Conservation (phyloP, 345 rosid species). For the Brassica juncea region DNA sequence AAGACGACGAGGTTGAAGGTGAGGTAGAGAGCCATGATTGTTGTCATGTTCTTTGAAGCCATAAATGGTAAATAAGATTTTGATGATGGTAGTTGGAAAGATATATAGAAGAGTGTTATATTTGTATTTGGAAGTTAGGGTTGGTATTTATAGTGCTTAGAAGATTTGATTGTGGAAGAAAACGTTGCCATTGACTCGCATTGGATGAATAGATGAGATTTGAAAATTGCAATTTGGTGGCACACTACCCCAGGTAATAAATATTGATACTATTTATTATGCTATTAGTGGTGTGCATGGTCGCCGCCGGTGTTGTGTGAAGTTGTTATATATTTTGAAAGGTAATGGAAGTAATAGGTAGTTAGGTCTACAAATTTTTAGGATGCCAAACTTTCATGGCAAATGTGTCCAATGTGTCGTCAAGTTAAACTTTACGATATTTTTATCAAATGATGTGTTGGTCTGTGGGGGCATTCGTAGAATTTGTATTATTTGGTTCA, state of each 20-base stretch:
- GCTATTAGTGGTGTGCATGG: no score
- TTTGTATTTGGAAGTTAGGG: no score
- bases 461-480: no score
- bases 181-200: not conserved
- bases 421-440: no score
- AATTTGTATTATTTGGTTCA: no score
- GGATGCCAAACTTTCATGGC: no score
- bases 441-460: no score
- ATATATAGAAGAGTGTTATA: not conserved
- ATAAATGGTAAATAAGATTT: not conserved
- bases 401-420: no score
- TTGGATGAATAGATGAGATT: not conserved
- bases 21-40: conserved; percentile 27
- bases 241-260: not conserved
- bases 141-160: not conserved
- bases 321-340: no score
- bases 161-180: not conserved
- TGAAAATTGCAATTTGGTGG: not conserved
- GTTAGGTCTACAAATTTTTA: no score
- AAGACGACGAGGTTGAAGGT: conserved; percentile 18
- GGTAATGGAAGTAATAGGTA: no score
- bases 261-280: not conserved
- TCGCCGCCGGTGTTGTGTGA: no score
- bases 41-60: conserved; percentile 23
- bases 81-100: not conserved